These are phyloP conservation scores for Phytophthora kernoviae DNA, from an alignment of 352 stramenopile genomes.

Conservation along the genomic window DNA sequence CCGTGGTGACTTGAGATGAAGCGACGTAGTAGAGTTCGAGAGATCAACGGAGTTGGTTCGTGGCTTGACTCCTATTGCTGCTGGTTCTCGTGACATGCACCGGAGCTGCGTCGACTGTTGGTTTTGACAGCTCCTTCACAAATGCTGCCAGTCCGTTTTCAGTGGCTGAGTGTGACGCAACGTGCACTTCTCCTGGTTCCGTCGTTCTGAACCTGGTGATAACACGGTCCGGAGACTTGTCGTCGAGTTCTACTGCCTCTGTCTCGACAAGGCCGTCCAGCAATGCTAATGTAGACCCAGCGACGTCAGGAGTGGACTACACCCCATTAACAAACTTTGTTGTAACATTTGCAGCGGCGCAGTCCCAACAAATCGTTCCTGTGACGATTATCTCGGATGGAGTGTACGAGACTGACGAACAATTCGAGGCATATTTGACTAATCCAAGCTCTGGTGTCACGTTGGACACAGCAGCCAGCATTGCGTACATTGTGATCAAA, in stretches of 20 bases:
- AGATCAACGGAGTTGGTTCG: background rate
- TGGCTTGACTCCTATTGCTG: background rate
- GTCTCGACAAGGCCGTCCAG: conserved; percentile 39
- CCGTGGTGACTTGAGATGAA: background rate
- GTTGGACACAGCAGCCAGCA: conserved; percentile 7
- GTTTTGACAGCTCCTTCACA: conserved; percentile 42
- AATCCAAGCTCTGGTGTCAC: conserved; percentile 29
- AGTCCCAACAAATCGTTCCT: conserved; percentile 31
- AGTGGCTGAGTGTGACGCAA: conserved; percentile 40
- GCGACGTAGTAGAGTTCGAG: background rate
- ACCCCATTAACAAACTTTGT: conserved; percentile 23
- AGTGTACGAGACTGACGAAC: conserved; percentile 52
- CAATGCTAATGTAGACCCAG: conserved; percentile 2
- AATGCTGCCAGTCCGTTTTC: conserved; percentile 23
- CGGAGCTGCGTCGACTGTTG: conserved; percentile 16
- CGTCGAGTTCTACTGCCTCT: conserved; percentile 32
- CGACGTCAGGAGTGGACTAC: conserved; percentile 41
- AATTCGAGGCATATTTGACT: conserved; percentile 43
- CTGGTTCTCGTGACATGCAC: background rate
- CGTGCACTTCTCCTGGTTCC: conserved; percentile 38
- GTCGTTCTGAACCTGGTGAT: conserved; percentile 42
- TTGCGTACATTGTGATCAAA: conserved; percentile 46
- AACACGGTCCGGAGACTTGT: conserved; percentile 32
- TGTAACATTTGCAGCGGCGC: conserved; percentile 34
- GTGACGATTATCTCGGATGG: conserved; percentile 52